Base-by-base conservation (phyloP, 768 basidiomycete genomes). In the Mycena rebaudengoi region DNA sequence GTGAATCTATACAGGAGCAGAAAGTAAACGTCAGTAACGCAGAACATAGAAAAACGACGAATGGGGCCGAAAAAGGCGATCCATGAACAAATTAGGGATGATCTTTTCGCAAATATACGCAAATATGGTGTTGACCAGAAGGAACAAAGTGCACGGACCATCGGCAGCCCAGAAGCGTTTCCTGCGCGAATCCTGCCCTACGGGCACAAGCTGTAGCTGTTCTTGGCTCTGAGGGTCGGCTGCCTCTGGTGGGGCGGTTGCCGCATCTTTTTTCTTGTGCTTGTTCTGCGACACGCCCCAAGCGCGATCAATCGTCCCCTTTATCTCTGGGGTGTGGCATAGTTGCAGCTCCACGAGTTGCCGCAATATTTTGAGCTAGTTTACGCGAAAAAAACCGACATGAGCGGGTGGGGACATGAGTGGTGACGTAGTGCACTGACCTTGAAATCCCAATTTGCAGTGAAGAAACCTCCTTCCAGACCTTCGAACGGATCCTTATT, bases 81-180 rank as follows among this genome's bases (percentile, higher is more conserved):
- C 75, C 75, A 73, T 68, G 75, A 76, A 74, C 71, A 73, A 73
- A 77, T 77, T 74, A 74, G 74, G 39, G 53, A 52, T 32, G 59
- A 77, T 78, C 77, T 77, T 78, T 76, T 79, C 76, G 78, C 83
- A 92, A 92, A 91, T 87, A 91, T 78, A 83, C 79, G 78, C 87
- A 92, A 92, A 91, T 87, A 91, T 76, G 75, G 68, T 67, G 71
- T 66, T 48, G 60, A 61, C 71, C 68, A 58, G 61, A 66, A 69
- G 73, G 74, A 75, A 65, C 76, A 77, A 79, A 74, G 76, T 76
- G 82, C 82, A 93, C 94, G 84, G 82, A 96, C 94, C 91, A 87
- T 95, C 94, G 74, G 86, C 86, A 68, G 91, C 78, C 94, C 94
- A 96, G 77, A 88, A 96, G 52, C 94, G 91, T 76, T 86, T 91